Evolutionary conservation across 2,329 filamentous ascomycete species (phyloP).

Genomic region (Ophiocordyceps unilateralis): DNA sequence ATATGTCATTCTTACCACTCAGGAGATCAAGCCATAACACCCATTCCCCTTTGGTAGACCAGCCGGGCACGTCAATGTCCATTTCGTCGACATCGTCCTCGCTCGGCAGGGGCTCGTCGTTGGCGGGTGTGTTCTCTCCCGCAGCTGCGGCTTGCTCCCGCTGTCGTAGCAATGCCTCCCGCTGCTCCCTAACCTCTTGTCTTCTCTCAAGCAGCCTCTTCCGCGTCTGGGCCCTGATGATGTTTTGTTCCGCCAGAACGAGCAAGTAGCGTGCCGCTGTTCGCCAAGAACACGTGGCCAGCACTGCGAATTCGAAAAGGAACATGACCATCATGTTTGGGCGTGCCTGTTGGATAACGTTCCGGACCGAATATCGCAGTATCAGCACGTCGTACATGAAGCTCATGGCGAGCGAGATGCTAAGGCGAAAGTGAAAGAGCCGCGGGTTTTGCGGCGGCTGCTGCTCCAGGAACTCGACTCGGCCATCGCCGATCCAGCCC

Average conservation of each 20-base stretch:
- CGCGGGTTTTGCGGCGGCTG: slow-evolving; percentile 79
- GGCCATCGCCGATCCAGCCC: slow-evolving; percentile 94
- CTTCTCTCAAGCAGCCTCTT: slow-evolving; percentile 52
- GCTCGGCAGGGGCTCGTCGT: slow-evolving; percentile 34
- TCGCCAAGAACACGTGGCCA: slow-evolving; percentile 64
- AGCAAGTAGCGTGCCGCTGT: slow-evolving; percentile 65
- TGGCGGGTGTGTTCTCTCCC: slow-evolving; percentile 38
- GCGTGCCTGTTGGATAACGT: slow-evolving; percentile 72
- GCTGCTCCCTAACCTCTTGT: slow-evolving; percentile 45
- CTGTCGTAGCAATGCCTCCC: slow-evolving; percentile 31
- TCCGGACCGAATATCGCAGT: slow-evolving; percentile 64
- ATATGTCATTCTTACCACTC: slow-evolving; percentile 38
- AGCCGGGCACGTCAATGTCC: slow-evolving; percentile 87
- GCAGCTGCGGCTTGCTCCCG: slow-evolving; percentile 30
- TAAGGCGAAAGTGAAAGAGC: slow-evolving; percentile 72
- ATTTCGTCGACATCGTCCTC: slow-evolving; percentile 77
- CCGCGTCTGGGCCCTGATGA: slow-evolving; percentile 57
- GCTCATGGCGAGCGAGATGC: slow-evolving; percentile 61
- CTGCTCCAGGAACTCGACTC: slow-evolving; percentile 88
- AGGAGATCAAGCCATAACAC: slow-evolving; percentile 74
- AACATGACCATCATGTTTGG: slow-evolving; percentile 99
- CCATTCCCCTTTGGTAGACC: slow-evolving; percentile 92
- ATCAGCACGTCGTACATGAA: slow-evolving; percentile 66
- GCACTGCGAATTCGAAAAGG: slow-evolving; percentile 86
- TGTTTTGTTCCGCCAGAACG: slow-evolving; percentile 58